A percentile compares a stretch with the other conserved stretches of the same genome.
Conservation (phyloP, 2,329 filamentous ascomycete species). For the Apiospora koreana region DNA sequence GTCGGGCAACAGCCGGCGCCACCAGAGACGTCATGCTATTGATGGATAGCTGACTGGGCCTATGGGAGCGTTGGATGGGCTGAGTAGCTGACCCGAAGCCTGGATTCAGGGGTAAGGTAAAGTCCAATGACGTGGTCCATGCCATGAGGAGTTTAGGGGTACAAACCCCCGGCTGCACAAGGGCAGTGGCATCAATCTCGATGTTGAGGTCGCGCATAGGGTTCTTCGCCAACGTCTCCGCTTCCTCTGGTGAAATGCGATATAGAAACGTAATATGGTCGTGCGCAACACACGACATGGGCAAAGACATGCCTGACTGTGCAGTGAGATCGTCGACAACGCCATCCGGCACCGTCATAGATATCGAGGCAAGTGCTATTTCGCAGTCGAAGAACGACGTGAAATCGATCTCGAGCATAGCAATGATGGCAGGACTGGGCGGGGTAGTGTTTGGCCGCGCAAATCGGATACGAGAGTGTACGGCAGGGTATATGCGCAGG, state of each 20-base stretch:
- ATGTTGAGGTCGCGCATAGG: slow-evolving; percentile 57
- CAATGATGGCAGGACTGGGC: slow-evolving; percentile 62
- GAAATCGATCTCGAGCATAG: slow-evolving; percentile 73
- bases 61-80: slow-evolving; percentile 61
- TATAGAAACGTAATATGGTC: slow-evolving; percentile 79
- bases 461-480: slow-evolving; percentile 74
- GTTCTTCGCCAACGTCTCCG: slow-evolving; percentile 47
- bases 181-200: slow-evolving; percentile 59
- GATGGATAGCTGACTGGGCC: slow-evolving; percentile 66
- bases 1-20: slow-evolving; percentile 57
- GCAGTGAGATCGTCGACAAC: slow-evolving; percentile 59
- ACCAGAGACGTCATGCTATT: slow-evolving; percentile 56
- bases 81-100: slow-evolving; percentile 59
- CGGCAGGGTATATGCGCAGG: slow-evolving; percentile 65
- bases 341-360: slow-evolving; percentile 59
- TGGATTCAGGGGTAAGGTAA: slow-evolving; percentile 65
- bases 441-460: slow-evolving; percentile 62
- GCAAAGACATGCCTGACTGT: slow-evolving; percentile 51
- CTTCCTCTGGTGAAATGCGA: slow-evolving; percentile 56
- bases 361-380: slow-evolving; percentile 61
- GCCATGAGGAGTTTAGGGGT: slow-evolving; percentile 63
- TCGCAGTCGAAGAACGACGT: slow-evolving; percentile 69
- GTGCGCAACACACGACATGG: slow-evolving; percentile 65
- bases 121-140: slow-evolving; percentile 71
- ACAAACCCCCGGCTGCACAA: slow-evolving; percentile 57